Base-by-base conservation (phyloP, 495 filamentous ascomycete genomes). In the Lasiosphaeria hispida region DNA sequence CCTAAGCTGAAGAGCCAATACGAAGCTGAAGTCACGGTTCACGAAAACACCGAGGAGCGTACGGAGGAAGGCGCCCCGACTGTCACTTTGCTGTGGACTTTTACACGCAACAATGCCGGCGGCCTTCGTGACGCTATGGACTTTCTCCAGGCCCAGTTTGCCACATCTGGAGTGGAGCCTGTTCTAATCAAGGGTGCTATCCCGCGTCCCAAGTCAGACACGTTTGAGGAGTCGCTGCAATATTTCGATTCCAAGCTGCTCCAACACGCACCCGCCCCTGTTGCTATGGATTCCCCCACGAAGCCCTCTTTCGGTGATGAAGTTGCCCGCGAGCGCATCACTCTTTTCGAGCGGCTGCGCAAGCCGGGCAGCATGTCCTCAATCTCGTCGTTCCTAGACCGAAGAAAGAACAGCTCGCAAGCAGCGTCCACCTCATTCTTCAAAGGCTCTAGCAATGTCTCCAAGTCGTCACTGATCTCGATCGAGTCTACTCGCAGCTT, bases 161-260 rank as follows among this genome's bases (percentile, higher is more conserved):
- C 92, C 18, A 83, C 87, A 2, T 87, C 90, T 41, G 88, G 89
- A n/a, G 82, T 96, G 36, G 89, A 96, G 61, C 86, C 87, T 3
- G 89, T 83, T 43, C 85, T 90, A 18, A 85, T 99, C 62, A 96
- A 94, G 71, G 94, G 95, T 49, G 87, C 91, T 11, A 93, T 97
- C 59, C 91, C 93, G 0, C 87, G 93, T 44, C 95, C 94, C 49
- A 97, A 97, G 77, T 97, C 94, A 4, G 94, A 99, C 73, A 96
- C 94, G 1, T 99, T 97, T 67, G 94, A 97, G 66, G 95, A 97
- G 59, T 92, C 91, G 40, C 81, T 96, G 34, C 92, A 90, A 23
- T 97, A 90, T 78, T 99, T 99, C 72, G 88, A 96, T 71, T 94
- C 92, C 0, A 97, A 97, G 75, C 76, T 99, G 35, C 80, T 99